phyloP scores from a whole-genome alignment of 2,329 filamentous ascomycete genomes.

The Hymenoscyphus scutula region DNA sequence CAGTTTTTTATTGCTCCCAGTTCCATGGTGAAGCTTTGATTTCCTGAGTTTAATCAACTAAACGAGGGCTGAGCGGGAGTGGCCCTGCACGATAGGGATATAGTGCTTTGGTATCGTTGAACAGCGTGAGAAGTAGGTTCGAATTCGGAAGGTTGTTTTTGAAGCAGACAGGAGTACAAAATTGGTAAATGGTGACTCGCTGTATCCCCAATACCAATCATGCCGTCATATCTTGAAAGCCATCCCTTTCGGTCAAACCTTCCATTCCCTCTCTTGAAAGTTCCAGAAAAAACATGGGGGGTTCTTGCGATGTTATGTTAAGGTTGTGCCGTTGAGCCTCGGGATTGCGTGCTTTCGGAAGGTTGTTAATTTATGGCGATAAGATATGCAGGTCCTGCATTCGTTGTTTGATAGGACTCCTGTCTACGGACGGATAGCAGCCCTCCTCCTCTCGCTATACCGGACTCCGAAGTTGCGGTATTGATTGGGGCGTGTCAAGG shows the following conservation, averaged over 20 bases:
- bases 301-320: neutral
- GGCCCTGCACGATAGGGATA: neutral
- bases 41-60: neutral
- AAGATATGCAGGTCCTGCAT: neutral
- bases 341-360: constrained; percentile 4
- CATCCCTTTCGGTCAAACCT: neutral
- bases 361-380: neutral
- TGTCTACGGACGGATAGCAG: too few relatives aligned
- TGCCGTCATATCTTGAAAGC: neutral
- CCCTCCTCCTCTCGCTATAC: neutral
- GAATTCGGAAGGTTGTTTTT: neutral
- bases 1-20: neutral
- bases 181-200: neutral
- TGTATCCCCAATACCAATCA: neutral
- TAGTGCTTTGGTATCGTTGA: neutral
- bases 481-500: neutral
- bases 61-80: neutral
- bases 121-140: neutral
- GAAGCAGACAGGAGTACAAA: neutral
- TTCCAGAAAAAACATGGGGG: constrained; percentile 2
- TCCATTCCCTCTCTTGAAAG: neutral
- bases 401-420: neutral
- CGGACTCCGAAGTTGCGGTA: neutral
- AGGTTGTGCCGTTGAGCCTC: neutral
- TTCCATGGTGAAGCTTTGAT: neutral